Conservation (phyloP, 441 rosid species). For the Macaranga tanarius region DNA sequence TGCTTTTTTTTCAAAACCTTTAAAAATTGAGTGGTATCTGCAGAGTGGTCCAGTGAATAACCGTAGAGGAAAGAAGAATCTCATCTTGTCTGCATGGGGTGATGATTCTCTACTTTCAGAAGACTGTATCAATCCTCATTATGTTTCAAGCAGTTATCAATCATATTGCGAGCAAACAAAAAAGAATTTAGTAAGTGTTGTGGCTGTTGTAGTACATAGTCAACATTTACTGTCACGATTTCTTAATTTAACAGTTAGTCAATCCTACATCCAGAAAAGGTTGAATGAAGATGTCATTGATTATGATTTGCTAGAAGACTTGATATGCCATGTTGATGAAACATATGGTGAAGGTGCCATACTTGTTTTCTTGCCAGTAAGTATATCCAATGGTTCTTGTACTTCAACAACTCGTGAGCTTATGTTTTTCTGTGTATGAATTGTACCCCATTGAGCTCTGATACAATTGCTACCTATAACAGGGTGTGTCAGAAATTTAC, state of each 20-base stretch:
- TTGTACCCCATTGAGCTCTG: slow-evolving; percentile 23
- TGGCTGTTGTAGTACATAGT: slow-evolving; percentile 2
- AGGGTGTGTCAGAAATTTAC: slow-evolving; percentile 84
- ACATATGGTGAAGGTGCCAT: slow-evolving; percentile 78
- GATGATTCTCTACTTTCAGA: slow-evolving; percentile 77
- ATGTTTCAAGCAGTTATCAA: slow-evolving; percentile 52
- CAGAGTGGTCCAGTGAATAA: slow-evolving; percentile 74
- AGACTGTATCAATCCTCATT: slow-evolving; percentile 68
- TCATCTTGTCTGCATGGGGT: slow-evolving; percentile 90
- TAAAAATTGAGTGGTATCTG: slow-evolving; percentile 25
- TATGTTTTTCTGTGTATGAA: neutral
- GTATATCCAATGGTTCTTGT: slow-evolving; percentile 30
- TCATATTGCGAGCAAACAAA: slow-evolving; percentile 69
- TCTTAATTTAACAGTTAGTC: slow-evolving; percentile 9
- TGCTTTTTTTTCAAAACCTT: neutral
- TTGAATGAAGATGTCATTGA: slow-evolving; percentile 85
- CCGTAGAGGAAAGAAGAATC: slow-evolving; percentile 89
- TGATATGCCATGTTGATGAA: slow-evolving; percentile 82
- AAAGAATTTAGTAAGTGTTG: slow-evolving; percentile 63
- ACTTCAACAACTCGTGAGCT: neutral
- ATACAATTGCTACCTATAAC: slow-evolving; percentile 31
- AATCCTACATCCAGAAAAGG: slow-evolving; percentile 54
- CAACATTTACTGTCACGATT: slow-evolving; percentile 19
- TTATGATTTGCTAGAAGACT: slow-evolving; percentile 90
- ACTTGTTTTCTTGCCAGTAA: slow-evolving; percentile 86